phyloP scores from a whole-genome alignment of 495 filamentous ascomycete species.

The Tuber umbilicatum region DNA sequence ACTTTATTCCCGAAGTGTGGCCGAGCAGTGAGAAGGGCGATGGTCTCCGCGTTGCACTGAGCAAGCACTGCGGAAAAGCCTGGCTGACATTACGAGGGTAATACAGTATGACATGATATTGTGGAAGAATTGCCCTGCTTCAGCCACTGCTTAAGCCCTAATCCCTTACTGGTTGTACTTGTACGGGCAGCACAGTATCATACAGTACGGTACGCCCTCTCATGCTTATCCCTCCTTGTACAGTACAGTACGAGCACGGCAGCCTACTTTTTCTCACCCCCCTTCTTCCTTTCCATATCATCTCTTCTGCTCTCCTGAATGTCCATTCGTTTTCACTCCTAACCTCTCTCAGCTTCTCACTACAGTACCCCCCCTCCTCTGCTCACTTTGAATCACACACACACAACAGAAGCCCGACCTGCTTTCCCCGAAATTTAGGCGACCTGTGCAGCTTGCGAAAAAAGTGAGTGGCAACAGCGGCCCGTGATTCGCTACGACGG shows the following conservation, averaged over 20 bases:
- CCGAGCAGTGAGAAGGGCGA: neutral
- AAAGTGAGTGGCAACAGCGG: slow-evolving; percentile 2
- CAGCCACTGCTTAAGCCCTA: neutral
- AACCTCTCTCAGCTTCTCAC: neutral
- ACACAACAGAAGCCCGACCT: neutral
- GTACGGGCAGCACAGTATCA: too few species aligned
- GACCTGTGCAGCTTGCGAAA: slow-evolving; percentile 3
- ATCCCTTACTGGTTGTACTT: neutral
- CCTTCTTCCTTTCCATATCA: neutral
- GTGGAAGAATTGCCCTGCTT: neutral
- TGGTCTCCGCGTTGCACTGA: neutral
- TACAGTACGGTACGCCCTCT: neutral
- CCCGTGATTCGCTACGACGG: neutral
- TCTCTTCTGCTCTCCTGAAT: slow-evolving; percentile 1
- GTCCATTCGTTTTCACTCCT: neutral
- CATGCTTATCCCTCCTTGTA: neutral
- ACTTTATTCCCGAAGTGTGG: neutral
- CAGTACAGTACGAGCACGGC: too few species aligned
- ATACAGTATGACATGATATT: too few species aligned
- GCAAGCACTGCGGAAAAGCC: too few species aligned
- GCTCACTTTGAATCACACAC: neutral
- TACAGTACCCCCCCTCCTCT: neutral
- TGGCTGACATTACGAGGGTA: too few species aligned
- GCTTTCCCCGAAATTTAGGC: slow-evolving; percentile 13
- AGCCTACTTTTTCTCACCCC: neutral